These are phyloP conservation scores for Eimeria tenella DNA, from an alignment of 169 alveolate genomes.

Conservation along the genomic window DNA sequence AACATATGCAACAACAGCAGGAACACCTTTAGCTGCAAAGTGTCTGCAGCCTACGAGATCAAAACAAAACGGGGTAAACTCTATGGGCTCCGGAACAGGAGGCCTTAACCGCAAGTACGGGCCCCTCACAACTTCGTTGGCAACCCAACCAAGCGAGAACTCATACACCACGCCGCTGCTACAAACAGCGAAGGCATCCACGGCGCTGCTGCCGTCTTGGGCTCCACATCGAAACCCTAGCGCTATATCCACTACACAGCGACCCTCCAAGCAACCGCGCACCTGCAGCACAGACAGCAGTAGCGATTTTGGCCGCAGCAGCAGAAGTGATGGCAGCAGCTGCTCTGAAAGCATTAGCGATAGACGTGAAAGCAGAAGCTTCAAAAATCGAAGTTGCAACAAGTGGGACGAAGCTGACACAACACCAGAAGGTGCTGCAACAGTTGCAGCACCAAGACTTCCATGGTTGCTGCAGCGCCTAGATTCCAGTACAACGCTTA, in stretches of 20 bases:
- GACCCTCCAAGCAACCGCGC: conserved; percentile 44
- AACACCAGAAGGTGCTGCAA: not conserved
- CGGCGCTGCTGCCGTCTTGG: not conserved
- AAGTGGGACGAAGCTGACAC: not conserved
- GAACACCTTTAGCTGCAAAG: not conserved
- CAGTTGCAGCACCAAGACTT: not conserved
- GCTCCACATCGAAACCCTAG: conserved; percentile 1
- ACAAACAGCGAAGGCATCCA: conserved; percentile 31
- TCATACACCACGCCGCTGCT: conserved; percentile 35
- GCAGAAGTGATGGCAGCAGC: not conserved
- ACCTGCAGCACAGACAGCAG: conserved; percentile 32
- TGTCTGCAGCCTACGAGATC: not conserved
- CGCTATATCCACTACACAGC: conserved; percentile 19
- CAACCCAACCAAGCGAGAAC: not conserved
- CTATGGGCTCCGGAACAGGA: conserved; percentile 10
- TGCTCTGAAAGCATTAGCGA: no score
- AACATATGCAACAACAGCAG: conserved; percentile 2
- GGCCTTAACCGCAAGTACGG: not conserved
- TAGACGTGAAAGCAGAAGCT: no score
- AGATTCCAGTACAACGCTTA: no score
- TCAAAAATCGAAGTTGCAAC: no score
- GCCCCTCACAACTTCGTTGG: not conserved
- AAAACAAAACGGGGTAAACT: conserved; percentile 5
- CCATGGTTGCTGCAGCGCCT: not conserved
- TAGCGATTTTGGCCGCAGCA: not conserved